These are phyloP conservation scores for Aspergillus transmontanensis DNA, from an alignment of 2,329 filamentous ascomycete species.

Conservation along the genomic window DNA sequence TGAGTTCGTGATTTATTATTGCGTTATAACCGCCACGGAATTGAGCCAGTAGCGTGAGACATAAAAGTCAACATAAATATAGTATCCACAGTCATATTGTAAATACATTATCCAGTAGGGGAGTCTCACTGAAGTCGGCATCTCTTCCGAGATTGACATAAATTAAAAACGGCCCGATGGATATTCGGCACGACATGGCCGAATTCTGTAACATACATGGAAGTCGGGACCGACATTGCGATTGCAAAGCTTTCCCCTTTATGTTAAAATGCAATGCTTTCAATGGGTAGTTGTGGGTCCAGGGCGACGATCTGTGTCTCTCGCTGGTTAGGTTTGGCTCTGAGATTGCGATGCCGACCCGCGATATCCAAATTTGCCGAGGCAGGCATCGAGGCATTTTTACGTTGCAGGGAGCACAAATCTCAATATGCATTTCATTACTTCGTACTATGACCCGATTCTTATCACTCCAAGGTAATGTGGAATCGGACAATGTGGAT, in stretches of 20 bases:
- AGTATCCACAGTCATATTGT: background rate
- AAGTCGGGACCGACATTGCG: background rate
- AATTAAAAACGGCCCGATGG: constrained; percentile 2
- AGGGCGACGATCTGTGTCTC: background rate
- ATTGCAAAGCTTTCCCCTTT: background rate
- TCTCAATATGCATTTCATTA: background rate
- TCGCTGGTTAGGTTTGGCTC: background rate
- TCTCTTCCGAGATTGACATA: background rate
- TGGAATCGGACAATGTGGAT: background rate
- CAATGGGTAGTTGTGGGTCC: background rate
- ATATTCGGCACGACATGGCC: constrained; percentile 1
- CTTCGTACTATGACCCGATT: too few species aligned
- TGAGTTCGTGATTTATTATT: background rate
- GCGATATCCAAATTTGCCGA: background rate
- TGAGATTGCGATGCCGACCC: background rate
- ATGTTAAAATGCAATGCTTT: background rate
- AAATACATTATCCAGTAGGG: background rate
- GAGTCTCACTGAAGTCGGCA: background rate
- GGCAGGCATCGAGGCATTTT: constrained; percentile 1
- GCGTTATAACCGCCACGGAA: background rate
- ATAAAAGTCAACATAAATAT: background rate
- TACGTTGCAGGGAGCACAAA: background rate
- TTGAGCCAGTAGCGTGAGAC: background rate
- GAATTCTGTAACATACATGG: background rate
- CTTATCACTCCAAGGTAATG: background rate